phyloP scores from a whole-genome alignment of 768 basidiomycete genomes.

The Tricholoma bakamatsutake region DNA sequence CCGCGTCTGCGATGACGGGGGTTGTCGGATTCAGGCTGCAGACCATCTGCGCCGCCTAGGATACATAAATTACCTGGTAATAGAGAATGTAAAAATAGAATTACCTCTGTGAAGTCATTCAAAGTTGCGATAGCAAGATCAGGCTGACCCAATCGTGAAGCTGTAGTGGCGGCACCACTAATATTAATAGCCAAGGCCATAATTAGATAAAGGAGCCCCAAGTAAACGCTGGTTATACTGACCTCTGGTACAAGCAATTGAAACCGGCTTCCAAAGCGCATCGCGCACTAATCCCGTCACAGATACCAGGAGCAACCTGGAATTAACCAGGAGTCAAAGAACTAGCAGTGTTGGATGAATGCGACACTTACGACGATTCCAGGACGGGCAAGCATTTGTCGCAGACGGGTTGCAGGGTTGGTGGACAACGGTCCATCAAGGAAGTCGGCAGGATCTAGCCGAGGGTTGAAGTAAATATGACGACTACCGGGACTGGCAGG shows the following conservation, averaged over 20 bases:
- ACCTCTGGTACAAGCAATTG: constrained; percentile 73
- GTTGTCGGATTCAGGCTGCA: constrained; percentile 56
- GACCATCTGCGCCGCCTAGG: constrained; percentile 62
- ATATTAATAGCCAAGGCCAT: not conserved
- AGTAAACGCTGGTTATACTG: not conserved
- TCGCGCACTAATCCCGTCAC: constrained; percentile 75
- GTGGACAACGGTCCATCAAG: constrained; percentile 61
- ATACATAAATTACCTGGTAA: not conserved
- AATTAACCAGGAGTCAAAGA: not conserved
- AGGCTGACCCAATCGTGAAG: constrained; percentile 72
- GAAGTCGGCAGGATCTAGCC: constrained; percentile 64
- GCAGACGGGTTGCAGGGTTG: constrained; percentile 66
- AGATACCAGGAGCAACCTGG: constrained; percentile 73
- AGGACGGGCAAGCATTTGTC: constrained; percentile 63
- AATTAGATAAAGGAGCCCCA: not conserved
- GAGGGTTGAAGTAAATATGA: constrained; percentile 55
- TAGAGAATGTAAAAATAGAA: constrained; percentile 1
- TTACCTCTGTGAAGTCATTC: constrained; percentile 67
- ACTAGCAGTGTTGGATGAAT: not conserved
- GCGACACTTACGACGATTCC: constrained; percentile 62
- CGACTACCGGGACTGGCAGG: not conserved
- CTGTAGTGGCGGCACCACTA: constrained; percentile 75
- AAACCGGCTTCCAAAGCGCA: constrained; percentile 80
- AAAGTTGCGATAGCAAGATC: constrained; percentile 74
- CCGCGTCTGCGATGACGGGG: constrained; percentile 76